These are phyloP conservation scores for Trichoderma virens DNA, from an alignment of 495 filamentous ascomycete species.

Conservation along the genomic window DNA sequence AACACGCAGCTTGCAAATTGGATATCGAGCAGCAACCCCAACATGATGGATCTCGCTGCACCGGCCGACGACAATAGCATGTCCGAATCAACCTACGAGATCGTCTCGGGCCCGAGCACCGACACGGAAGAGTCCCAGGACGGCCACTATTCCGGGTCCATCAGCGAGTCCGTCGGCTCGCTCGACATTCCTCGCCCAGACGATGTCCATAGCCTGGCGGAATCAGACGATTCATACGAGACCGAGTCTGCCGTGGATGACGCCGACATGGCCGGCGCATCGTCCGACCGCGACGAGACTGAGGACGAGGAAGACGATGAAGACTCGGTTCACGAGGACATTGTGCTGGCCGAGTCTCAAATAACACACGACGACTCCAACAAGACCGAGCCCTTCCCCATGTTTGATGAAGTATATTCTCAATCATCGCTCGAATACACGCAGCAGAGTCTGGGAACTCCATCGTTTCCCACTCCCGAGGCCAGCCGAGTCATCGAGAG, in stretches of 20 bases:
- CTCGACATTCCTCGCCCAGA: constrained; percentile 40
- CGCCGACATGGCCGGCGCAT: not conserved
- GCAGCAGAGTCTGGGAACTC: constrained; percentile 31
- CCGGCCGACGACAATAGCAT: constrained; percentile 38
- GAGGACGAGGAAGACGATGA: constrained; percentile 25
- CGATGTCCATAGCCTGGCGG: constrained; percentile 47
- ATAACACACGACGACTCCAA: not conserved
- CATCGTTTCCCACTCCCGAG: constrained; percentile 29
- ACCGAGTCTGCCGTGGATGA: constrained; percentile 29
- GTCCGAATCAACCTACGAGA: constrained; percentile 50
- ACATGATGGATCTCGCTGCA: constrained; percentile 37
- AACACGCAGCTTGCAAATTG: constrained; percentile 43
- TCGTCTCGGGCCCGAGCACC: constrained; percentile 36
- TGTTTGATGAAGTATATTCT: not conserved
- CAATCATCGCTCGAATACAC: constrained; percentile 4
- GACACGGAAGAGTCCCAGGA: constrained; percentile 34
- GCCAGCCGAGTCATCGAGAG: constrained; percentile 4
- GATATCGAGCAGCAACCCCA: constrained; percentile 41
- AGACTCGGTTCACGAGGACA: constrained; percentile 23
- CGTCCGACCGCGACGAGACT: constrained; percentile 29
- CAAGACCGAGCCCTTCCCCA: not conserved
- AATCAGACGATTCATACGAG: constrained; percentile 36
- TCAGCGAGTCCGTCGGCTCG: constrained; percentile 38
- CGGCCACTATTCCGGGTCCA: constrained; percentile 42
- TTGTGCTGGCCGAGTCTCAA: constrained; percentile 13